Conservation (phyloP, 768 basidiomycete species). For the Dacryopinax spathularia region DNA sequence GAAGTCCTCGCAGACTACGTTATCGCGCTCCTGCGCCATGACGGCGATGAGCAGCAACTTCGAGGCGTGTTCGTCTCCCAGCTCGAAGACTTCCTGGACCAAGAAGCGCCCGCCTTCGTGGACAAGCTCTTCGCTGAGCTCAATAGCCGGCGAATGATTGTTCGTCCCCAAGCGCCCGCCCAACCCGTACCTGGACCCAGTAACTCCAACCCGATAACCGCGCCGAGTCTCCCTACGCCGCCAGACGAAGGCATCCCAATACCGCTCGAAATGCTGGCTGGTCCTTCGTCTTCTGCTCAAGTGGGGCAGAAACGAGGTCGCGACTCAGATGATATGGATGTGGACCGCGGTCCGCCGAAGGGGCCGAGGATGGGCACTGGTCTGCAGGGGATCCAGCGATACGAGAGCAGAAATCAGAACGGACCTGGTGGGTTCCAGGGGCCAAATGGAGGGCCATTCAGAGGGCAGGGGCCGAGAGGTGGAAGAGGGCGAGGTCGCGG, state of each 20-base stretch:
- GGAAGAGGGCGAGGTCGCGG: conserved; percentile 14
- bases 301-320: conserved; percentile 47
- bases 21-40: conserved; percentile 82
- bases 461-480: conserved; percentile 16
- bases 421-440: conserved; percentile 25
- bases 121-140: conserved; percentile 61
- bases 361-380: conserved; percentile 54
- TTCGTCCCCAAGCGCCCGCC: conserved; percentile 17
- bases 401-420: conserved; percentile 26
- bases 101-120: conserved; percentile 61
- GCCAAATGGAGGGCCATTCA: conserved; percentile 20
- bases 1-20: conserved; percentile 88
- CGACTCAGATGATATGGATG: conserved; percentile 47
- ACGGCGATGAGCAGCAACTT: conserved; percentile 69
- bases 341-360: conserved; percentile 35
- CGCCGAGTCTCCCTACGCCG: conserved; percentile 27
- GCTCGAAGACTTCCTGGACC: conserved; percentile 85
- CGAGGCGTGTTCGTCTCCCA: conserved; percentile 60
- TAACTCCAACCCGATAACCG: conserved; percentile 25
- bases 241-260: conserved; percentile 51
- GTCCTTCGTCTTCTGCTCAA: conserved; percentile 33
- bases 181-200: conserved; percentile 30
- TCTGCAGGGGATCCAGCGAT: conserved; percentile 47
- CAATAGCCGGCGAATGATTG: neutral
- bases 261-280: conserved; percentile 48